Base-by-base conservation (phyloP, 2,329 filamentous ascomycete species). In the Aureobasidium lini region DNA sequence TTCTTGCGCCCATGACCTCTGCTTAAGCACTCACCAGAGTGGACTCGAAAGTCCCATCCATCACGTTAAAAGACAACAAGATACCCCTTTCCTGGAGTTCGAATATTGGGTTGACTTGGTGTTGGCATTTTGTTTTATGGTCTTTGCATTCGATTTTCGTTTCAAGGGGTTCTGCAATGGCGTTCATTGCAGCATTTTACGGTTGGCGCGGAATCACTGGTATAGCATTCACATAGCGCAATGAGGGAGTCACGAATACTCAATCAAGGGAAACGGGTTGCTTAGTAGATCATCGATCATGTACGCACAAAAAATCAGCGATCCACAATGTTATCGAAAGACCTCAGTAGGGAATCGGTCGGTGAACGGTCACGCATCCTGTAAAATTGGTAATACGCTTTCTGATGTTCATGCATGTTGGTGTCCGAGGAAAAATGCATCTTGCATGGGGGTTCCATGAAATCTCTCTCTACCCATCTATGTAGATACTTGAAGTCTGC, bases 1-100 rank as follows among this genome's bases (percentile, higher is more conserved):
- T 57, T 23, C n/a, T 57, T 16, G 54, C 48, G 23, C 54, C 54
- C 32, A 48, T 48, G 32, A 47, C 43, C 4, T 57, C 23, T 6
- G 36, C 34, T 23, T 57, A 34, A 48, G 34, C n/a, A 43, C 40
- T 23, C 23, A 23, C 23, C 23, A 23, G 23, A 23, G 23, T 23
- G 23, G 42, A 44, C 42, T 23, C 13, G 42, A n/a, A 44, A 23
- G 8, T n/a, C 13, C 16, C 23, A 15, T 40, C 36, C 48, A 52
- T 36, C 31, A 49, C 10, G 16, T 49, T 36, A 6, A 29, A 36
- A 40, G 36, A 52, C 23, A 15, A 52, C 36, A 40, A 52, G 48
- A 52, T 52, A 52, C 48, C 48, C 36, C 13, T 39, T 40, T 40
- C 8, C 6, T 23, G 39, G 28, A 43, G 50, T 54, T 54, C 16